Evolutionary conservation across 805 yeast genomes (phyloP).

Genomic region (Kodamaea leandrae): DNA sequence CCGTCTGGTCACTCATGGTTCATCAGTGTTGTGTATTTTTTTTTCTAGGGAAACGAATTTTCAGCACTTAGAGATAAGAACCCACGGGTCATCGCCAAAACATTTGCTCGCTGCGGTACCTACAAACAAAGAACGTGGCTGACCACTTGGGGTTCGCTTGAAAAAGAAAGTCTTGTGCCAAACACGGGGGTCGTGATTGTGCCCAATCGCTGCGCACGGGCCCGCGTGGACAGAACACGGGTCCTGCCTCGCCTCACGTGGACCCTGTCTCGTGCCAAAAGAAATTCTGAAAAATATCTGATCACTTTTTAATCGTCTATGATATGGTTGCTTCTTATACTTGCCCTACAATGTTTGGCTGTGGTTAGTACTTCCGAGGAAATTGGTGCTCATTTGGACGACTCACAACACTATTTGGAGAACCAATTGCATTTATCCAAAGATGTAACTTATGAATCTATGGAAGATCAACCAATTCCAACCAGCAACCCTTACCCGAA

Average conservation of each 20-base stretch:
- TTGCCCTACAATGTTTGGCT: too few species aligned
- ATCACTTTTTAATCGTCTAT: too few species aligned
- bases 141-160: slow-evolving; percentile 2
- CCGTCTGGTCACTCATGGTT: slow-evolving; percentile 2
- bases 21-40: slow-evolving; percentile 4
- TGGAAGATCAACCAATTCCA: too few species aligned
- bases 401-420: too few species aligned
- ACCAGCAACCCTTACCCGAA: too few species aligned
- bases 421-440: too few species aligned
- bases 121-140: slow-evolving; percentile 5
- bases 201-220: neutral
- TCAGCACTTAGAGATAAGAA: slow-evolving; percentile 1
- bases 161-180: neutral
- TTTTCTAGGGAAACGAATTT: slow-evolving; percentile 2
- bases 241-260: neutral
- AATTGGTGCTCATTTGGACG: too few species aligned
- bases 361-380: too few species aligned
- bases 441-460: too few species aligned
- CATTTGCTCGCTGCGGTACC: neutral
- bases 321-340: too few species aligned
- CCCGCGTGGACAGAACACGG: slow-evolving; percentile 1
- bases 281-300: too few species aligned
- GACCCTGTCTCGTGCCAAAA: neutral
- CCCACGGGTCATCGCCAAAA: neutral
- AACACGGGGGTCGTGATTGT: neutral